Evolutionary conservation across 176 grass and related monocot genomes (phyloP), one percentile per base, ranked within the genome.

Genomic region (Lolium multiflorum): DNA sequence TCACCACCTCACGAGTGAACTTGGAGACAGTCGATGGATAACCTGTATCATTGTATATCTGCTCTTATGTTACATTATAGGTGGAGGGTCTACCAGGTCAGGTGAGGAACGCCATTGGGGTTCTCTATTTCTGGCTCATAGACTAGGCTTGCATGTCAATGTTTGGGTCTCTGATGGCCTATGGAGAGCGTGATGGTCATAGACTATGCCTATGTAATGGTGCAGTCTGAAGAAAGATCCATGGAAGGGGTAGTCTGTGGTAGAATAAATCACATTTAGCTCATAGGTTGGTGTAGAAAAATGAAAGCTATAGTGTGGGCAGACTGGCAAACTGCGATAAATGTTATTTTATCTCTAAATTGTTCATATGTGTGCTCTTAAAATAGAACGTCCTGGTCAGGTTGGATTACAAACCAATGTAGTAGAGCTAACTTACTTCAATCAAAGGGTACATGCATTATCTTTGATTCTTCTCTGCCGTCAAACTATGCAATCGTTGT

Each of bases 351-450:
- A 66, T 66, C 62, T 66, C 28, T 14, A 66, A 14, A 31, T 65
- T 39, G 1, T 71, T 3, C 1, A 3, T 24, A 52, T 6, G 18
- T 17, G 57, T 20, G 18, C 86, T 64, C 1, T 1, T 61, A 52
- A 52, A 74, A 74, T 51, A 65, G 15, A 22, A 25, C 16, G 14
- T 73, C 71, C 35, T 74, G 16, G 58, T 54, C 11, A 76, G 46
- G 16, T 37, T 82, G 39, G 16, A 68, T 77, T 77, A 57, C 20
- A 39, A 71, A 69, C 38, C 11, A 88, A 82, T 20, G 48, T 48
- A 8, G 48, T 55, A 8, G 11, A 31, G 3, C 75, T 7, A 77
- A 57, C 3, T 37, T 41, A 16, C 37, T 52, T 47, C 39, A 2
- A 4, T 38, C 16, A 51, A 81, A 74, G n/a, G 6, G 22, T 48